Evolutionary conservation across 805 yeast species (phyloP).

Genomic region (Wickerhamiella hasegawae): DNA sequence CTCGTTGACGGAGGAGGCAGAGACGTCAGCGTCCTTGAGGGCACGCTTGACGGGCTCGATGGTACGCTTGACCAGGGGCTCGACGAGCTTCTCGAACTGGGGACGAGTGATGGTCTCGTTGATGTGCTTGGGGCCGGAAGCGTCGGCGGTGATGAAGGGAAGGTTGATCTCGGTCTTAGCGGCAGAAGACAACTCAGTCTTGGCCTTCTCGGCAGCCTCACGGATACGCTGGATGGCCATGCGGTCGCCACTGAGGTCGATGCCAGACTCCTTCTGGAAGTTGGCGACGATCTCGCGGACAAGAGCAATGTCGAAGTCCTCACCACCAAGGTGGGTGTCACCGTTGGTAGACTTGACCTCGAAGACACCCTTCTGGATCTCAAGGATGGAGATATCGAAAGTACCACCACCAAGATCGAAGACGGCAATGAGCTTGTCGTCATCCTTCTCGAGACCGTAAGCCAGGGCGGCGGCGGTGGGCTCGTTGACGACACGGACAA

Average conservation of each 20-base stretch:
- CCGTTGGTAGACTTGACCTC: conserved; percentile 97
- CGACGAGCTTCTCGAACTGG: conserved; percentile 51
- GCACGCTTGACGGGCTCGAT: conserved; percentile 69
- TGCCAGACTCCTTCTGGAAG: conserved; percentile 61
- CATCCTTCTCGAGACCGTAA: conserved; percentile 80
- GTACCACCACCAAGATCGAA: conserved; percentile 99
- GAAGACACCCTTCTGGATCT: conserved; percentile 93
- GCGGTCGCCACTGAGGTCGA: conserved; percentile 48
- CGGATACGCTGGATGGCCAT: conserved; percentile 75
- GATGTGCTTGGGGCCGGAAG: conserved; percentile 65
- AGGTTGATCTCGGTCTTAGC: conserved; percentile 58
- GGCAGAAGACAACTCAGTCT: conserved; percentile 68
- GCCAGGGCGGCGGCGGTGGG: conserved; percentile 93
- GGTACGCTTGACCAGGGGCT: conserved; percentile 54
- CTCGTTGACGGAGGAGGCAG: conserved; percentile 53
- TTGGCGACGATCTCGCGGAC: conserved; percentile 69
- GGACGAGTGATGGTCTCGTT: conserved; percentile 52
- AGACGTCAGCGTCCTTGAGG: conserved; percentile 60
- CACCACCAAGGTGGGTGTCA: conserved; percentile 89
- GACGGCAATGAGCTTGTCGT: conserved; percentile 78
- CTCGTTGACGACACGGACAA: conserved; percentile 77
- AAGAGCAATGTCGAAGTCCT: conserved; percentile 74
- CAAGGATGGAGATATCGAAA: conserved; percentile 89
- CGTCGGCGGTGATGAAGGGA: conserved; percentile 80
- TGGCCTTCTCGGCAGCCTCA: conserved; percentile 82